phyloP scores from a whole-genome alignment of 1,284 basidiomycete genomes.

The Peniophora sp. region DNA sequence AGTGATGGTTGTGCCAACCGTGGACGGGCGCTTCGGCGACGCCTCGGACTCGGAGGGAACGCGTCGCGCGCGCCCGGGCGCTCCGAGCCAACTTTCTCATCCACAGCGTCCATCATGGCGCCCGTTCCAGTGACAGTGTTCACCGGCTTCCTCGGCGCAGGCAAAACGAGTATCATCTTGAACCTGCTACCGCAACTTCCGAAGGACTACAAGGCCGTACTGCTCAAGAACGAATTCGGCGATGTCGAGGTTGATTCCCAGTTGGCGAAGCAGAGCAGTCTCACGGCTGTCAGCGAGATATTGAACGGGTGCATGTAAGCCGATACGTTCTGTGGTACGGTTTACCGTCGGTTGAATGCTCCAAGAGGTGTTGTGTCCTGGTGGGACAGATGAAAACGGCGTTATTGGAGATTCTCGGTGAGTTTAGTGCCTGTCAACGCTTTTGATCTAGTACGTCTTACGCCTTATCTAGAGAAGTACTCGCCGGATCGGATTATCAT shows the following conservation, averaged over 20 bases:
- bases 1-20: no score
- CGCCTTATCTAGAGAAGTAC: conserved; percentile 54
- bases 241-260: conserved; percentile 85
- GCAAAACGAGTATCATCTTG: conserved; percentile 75
- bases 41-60: no score
- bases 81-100: no score
- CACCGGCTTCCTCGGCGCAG: conserved; percentile 71
- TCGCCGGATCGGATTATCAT: conserved; percentile 85
- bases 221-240: conserved; percentile 87
- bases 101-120: neutral
- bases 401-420: conserved; percentile 77
- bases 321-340: neutral
- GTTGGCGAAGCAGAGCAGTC: conserved; percentile 73
- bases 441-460: neutral
- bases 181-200: conserved; percentile 74
- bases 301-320: conserved; percentile 86
- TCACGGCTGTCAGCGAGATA: conserved; percentile 84
- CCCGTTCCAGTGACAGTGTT: conserved; percentile 78
- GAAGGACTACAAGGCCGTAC: conserved; percentile 74
- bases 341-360: neutral
- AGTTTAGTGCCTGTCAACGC: conserved; percentile 4
- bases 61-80: no score
- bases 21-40: no score
- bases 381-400: conserved; percentile 90
- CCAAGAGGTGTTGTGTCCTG: conserved; percentile 77